phyloP scores from a whole-genome alignment of 768 basidiomycete species.

The Melanogaster broomeanus region DNA sequence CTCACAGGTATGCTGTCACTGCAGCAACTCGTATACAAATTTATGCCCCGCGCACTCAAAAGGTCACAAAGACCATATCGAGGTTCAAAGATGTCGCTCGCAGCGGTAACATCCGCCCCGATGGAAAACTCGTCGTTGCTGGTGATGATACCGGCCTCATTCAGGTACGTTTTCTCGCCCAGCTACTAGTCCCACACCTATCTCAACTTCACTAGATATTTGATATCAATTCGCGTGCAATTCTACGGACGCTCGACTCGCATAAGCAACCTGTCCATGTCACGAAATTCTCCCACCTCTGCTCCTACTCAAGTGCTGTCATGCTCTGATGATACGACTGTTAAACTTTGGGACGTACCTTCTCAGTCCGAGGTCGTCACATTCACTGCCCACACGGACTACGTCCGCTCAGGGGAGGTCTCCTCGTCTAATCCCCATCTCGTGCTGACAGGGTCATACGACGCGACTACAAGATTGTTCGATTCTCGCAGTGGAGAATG shows the following conservation, averaged over 20 bases:
- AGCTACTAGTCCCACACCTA: background rate
- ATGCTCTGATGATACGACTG: slow-evolving; percentile 95
- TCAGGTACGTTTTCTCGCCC: slow-evolving; percentile 42
- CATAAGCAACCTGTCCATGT: slow-evolving; percentile 98
- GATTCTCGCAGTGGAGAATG: slow-evolving; percentile 83
- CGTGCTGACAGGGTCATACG: slow-evolving; percentile 92
- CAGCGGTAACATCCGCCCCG: slow-evolving; percentile 83
- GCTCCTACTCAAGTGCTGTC: slow-evolving; percentile 86
- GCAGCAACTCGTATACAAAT: slow-evolving; percentile 93
- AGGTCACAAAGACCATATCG: slow-evolving; percentile 93
- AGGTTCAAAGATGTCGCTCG: slow-evolving; percentile 96
- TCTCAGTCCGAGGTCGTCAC: slow-evolving; percentile 79
- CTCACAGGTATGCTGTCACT: slow-evolving; percentile 95
- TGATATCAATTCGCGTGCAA: slow-evolving; percentile 90
- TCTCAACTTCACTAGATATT: slow-evolving; percentile 62
- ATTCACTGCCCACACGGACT: slow-evolving; percentile 89
- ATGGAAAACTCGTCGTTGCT: slow-evolving; percentile 94
- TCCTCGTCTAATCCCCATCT: slow-evolving; percentile 81
- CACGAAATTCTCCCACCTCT: slow-evolving; percentile 83
- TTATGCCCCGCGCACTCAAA: slow-evolving; percentile 95
- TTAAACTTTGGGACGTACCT: slow-evolving; percentile 93
- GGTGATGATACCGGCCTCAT: slow-evolving; percentile 94
- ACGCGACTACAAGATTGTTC: slow-evolving; percentile 85
- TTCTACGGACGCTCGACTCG: slow-evolving; percentile 87
- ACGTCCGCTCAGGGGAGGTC: slow-evolving; percentile 91